Conservation (phyloP, 2,329 filamentous ascomycete species). For the Aspergillus sojae region DNA sequence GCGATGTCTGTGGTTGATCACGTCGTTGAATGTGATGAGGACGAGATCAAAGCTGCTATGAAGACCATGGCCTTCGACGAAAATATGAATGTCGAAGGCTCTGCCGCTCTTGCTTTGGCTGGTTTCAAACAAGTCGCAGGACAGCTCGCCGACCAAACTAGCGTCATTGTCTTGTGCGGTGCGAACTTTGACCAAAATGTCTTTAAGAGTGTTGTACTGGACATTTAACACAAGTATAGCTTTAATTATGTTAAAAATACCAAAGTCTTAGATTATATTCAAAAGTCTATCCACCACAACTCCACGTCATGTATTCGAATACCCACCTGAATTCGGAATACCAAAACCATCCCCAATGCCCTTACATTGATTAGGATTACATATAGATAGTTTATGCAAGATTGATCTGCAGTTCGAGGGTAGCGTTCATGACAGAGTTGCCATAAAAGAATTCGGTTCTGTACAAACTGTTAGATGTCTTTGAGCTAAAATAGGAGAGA, state of each 20-base stretch:
- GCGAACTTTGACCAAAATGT: neutral
- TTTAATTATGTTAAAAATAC: no score
- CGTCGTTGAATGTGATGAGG: neutral
- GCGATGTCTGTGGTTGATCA: neutral
- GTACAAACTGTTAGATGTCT: conserved; percentile 3
- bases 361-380: no score
- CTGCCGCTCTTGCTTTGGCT: neutral
- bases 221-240: neutral
- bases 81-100: conserved; percentile 4
- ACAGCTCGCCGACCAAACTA: neutral
- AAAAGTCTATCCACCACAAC: no score
- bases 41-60: neutral
- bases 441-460: conserved; percentile 2
- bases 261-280: no score
- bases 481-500: neutral
- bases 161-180: conserved; percentile 3
- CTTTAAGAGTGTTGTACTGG: neutral
- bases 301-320: no score
- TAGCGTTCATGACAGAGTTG: neutral
- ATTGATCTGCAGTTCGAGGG: neutral
- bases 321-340: no score
- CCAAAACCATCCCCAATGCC: no score
- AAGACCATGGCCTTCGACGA: neutral
- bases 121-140: neutral
- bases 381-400: neutral